Evolutionary conservation across 805 yeast genomes (phyloP).

Genomic region (Candida qinlingensis): DNA sequence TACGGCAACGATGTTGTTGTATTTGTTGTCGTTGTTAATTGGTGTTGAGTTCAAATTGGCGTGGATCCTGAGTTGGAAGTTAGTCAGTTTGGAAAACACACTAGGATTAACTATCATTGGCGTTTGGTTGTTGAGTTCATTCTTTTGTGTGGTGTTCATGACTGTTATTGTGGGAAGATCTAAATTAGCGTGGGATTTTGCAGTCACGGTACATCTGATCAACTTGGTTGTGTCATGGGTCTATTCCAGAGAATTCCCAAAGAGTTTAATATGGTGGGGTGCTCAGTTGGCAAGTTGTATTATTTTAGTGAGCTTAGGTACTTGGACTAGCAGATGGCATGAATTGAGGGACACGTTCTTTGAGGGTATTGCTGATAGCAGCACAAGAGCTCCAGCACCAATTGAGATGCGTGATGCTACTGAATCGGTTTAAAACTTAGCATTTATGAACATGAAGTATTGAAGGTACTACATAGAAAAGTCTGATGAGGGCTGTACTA

Average conservation of each 20-base stretch:
- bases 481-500: not conserved
- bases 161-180: constrained; percentile 88
- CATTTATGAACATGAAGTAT: no score
- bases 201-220: constrained; percentile 83
- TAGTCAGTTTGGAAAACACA: constrained; percentile 67
- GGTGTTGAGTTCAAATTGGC: constrained; percentile 65
- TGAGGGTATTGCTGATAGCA: constrained; percentile 70
- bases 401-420: constrained; percentile 23
- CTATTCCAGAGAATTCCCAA: constrained; percentile 64
- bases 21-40: constrained; percentile 56
- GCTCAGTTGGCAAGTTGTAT: constrained; percentile 64
- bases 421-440: not conserved
- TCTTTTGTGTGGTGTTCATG: constrained; percentile 78
- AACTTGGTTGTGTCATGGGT: constrained; percentile 67
- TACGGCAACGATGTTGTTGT: constrained; percentile 63
- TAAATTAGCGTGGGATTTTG: constrained; percentile 94
- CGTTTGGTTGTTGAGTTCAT: constrained; percentile 79
- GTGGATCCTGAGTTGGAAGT: constrained; percentile 80
- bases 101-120: constrained; percentile 70
- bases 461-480: not conserved
- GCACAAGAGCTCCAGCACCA: constrained; percentile 17
- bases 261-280: constrained; percentile 76
- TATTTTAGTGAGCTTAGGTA: constrained; percentile 73
- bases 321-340: constrained; percentile 88
- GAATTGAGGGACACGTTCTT: constrained; percentile 88